Conservation (phyloP, 225 moss, liverwort and hornwort species). For the Physcomitrium patens region DNA sequence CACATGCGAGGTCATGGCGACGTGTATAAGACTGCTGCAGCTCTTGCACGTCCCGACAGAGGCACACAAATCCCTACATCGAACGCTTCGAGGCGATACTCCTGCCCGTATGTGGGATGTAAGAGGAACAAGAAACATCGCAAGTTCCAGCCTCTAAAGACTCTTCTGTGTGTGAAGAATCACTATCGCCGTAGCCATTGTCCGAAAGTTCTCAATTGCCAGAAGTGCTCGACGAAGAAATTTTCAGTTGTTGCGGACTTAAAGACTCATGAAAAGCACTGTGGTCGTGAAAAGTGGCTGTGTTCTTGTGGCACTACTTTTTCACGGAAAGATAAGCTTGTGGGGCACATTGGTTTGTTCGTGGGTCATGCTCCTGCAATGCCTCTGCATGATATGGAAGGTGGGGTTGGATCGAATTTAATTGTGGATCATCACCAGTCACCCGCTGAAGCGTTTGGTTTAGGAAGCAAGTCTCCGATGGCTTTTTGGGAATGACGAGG, state of each 20-base stretch:
- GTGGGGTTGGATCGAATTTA: conserved; percentile 25
- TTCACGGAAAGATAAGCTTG: conserved; percentile 89
- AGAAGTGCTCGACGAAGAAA: conserved; percentile 91
- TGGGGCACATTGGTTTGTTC: conserved; percentile 86
- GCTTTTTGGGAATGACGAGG: conserved; percentile 51
- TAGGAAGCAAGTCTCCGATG: conserved; percentile 46
- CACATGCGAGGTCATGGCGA: conserved; percentile 99
- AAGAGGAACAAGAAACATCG: conserved; percentile 98
- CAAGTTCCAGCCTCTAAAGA: conserved; percentile 91
- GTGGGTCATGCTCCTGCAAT: conserved; percentile 80
- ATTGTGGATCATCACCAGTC: conserved; percentile 48
- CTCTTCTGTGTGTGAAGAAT: conserved; percentile 98
- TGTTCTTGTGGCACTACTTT: conserved; percentile 97
- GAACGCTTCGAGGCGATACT: conserved; percentile 69
- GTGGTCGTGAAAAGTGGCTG: conserved; percentile 95
- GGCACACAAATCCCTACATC: conserved; percentile 49
- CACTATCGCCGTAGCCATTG: conserved; percentile 98
- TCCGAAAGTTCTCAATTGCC: conserved; percentile 77
- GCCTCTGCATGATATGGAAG: conserved; percentile 65
- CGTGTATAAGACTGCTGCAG: conserved; percentile 93
- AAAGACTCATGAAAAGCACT: conserved; percentile 99
- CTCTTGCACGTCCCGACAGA: conserved; percentile 82
- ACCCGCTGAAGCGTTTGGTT: conserved; percentile 43
- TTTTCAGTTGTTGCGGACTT: conserved; percentile 95
- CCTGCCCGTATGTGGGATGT: conserved; percentile 84